Evolutionary conservation across 1,139 yeast species (phyloP).

Genomic region (Yamadazyma jaroonii): DNA sequence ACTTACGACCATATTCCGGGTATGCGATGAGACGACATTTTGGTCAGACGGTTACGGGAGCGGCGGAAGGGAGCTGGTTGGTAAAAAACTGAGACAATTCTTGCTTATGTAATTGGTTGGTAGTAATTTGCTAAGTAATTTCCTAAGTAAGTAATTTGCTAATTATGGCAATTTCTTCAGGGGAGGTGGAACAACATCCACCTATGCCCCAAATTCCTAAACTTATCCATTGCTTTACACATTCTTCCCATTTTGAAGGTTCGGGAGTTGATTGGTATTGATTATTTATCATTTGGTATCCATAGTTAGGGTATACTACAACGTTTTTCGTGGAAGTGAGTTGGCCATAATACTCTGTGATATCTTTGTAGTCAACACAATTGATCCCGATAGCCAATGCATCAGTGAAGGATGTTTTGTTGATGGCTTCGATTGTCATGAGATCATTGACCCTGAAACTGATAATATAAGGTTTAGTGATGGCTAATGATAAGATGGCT

Average conservation of each 20-base stretch:
- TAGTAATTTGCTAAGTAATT: no score
- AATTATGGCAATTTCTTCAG: slow-evolving; percentile 31
- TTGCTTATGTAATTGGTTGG: no score
- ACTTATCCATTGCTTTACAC: slow-evolving; percentile 31
- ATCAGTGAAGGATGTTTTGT: slow-evolving; percentile 5
- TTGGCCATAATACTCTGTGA: slow-evolving; percentile 14
- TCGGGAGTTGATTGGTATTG: slow-evolving; percentile 11
- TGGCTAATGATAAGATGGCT: slow-evolving; percentile 20
- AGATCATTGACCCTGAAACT: slow-evolving; percentile 26
- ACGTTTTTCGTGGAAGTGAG: slow-evolving; percentile 6
- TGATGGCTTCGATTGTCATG: not conserved
- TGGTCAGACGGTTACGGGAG: not conserved
- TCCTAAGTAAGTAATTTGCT: no score
- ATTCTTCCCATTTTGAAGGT: slow-evolving; percentile 24
- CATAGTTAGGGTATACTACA: slow-evolving; percentile 41
- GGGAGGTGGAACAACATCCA: slow-evolving; percentile 59
- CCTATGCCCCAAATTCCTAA: slow-evolving; percentile 43
- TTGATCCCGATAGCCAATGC: slow-evolving; percentile 40
- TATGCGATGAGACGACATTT: slow-evolving; percentile 1
- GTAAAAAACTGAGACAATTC: no score
- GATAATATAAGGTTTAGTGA: slow-evolving; percentile 27
- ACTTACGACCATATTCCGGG: not conserved
- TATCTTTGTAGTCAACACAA: slow-evolving; percentile 30
- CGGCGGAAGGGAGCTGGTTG: not conserved
- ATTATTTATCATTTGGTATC: slow-evolving; percentile 23